A percentile compares a stretch with the other conserved stretches of the same genome.
Conservation (phyloP, 345 rosid genomes). For the Orychophragmus violaceus region DNA sequence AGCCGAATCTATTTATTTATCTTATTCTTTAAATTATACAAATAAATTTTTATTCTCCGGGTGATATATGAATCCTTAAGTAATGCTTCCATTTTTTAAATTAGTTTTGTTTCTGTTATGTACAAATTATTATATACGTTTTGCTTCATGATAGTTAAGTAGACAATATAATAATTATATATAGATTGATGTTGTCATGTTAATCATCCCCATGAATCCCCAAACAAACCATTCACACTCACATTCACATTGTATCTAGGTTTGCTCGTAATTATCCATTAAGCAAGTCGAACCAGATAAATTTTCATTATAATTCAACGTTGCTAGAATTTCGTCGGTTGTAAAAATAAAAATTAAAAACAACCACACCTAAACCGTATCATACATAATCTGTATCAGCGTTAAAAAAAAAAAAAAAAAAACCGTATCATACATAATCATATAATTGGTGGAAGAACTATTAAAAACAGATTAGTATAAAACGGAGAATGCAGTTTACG, state of each 20-base stretch:
- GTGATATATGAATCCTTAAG: constrained; percentile 19
- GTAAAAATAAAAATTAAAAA: neutral
- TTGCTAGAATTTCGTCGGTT: neutral
- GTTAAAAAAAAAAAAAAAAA: no score
- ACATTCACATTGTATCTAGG: constrained; percentile 17
- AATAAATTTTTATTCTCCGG: constrained; percentile 16
- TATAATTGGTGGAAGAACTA: neutral
- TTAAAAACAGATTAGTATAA: neutral
- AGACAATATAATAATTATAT: constrained; percentile 4
- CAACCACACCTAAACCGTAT: neutral
- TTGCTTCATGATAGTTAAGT: constrained; percentile 20
- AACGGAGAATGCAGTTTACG: neutral
- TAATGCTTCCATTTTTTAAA: neutral
- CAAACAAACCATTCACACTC: constrained; percentile 9
- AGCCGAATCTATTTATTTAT: constrained; percentile 13
- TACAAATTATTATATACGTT: constrained; percentile 6
- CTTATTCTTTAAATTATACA: constrained; percentile 2
- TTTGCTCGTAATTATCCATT: neutral
- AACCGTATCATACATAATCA: no score
- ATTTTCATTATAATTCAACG: neutral
- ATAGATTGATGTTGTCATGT: constrained; percentile 18
- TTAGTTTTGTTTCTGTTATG: neutral
- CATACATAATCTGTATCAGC: neutral
- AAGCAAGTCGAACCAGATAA: neutral
- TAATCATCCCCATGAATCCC: constrained; percentile 7